Base-by-base conservation (phyloP, 176 grass and related monocot species). In the Luzula sylvatica region DNA sequence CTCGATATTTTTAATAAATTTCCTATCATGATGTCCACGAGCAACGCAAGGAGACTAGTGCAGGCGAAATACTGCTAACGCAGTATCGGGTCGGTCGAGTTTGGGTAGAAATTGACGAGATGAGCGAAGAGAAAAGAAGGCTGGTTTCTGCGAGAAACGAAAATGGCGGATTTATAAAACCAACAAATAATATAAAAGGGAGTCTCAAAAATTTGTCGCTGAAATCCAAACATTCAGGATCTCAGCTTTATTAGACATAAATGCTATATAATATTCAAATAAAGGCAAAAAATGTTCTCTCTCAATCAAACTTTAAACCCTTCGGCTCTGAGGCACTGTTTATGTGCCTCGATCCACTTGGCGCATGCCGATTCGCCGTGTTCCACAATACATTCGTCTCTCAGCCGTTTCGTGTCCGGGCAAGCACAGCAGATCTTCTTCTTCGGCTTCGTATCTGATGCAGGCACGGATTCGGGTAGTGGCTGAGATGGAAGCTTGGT, bases 401-500 rank as follows among this genome's bases (percentile, higher is more conserved):
- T 76, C 50, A 86, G 67, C 65, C 70, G 77, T 75, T 89, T 96
- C 3, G 92, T 96, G 29, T 96, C 90, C 1, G 90, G 90, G 62
- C 90, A 86, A 1, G 81, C 84, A 14, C 90, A 89, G 32, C 90
- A 86, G 23, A 86, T 89, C 84, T 89, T 96, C 70, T 86, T 95
- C 65, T 74, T 96, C 18, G 84, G 84, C 72, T 79, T 86, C 1
- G 63, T 19, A 43, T 72, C 81, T 8, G 81, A 1, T 22, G 38
- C 9, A 26, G 78, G 19, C 14, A 53, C 12, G 50, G 79, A 9
- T n/a, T n/a, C n/a, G n/a, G 15, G 21, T 45, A 15, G 35, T 20
- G 15, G 75, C 25, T 60, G 11, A 13, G 55, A 35, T 2, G 30
- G 30, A 35, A 7, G 5, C 30, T 35, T 35, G 73, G 68, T 53